Evolutionary conservation across 345 rosid species (phyloP), one percentile per base, ranked within the genome.

Genomic region (Euclidium syriacum): DNA sequence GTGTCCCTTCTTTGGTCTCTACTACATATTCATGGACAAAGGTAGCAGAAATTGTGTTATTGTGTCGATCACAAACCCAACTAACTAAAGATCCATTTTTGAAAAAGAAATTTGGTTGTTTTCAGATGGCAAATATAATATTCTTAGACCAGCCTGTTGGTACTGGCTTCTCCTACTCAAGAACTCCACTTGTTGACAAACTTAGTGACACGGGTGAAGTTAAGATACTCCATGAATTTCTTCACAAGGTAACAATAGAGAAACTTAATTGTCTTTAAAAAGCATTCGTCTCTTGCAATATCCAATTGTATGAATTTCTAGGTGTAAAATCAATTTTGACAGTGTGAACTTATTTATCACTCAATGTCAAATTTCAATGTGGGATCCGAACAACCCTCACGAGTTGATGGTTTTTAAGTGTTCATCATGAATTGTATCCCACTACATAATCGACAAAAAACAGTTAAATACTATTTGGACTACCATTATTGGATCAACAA

Each of bases 11-110:
- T 7, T 63, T 84, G 62, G 55, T 75, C 6, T 64, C 67, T 20
- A 83, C 81, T 73, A 79, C 86, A 29, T 49, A 76, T 64, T 76
- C 95, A 54, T 87, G 91, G 95, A 80, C 90, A 62, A 75, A 81
- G 83, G 94, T 74, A 64, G 2, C 20, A 75, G 49, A 60, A 81
- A 18, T 9, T 7, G 4, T 30, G 4, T 1, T 30, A 73, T 27
- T 82, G 78, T 30, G 10, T 7, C 10, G 0, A 7, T 30, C 4
- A 30, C 34, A 8, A 30, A 30, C 34, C 10, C 7, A n/a, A n/a
- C n/a, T n/a, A 23, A 19, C 20, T n/a, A n/a, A n/a, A n/a, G 6
- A 32, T 77, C 1, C 10, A 7, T 7, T 6, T 30, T 11, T 30
- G 7, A 7, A 8, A 7, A 9, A 7, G 1, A 81, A 82, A 14